Conservation (phyloP, 805 yeast genomes). For the Saturnispora diversa region DNA sequence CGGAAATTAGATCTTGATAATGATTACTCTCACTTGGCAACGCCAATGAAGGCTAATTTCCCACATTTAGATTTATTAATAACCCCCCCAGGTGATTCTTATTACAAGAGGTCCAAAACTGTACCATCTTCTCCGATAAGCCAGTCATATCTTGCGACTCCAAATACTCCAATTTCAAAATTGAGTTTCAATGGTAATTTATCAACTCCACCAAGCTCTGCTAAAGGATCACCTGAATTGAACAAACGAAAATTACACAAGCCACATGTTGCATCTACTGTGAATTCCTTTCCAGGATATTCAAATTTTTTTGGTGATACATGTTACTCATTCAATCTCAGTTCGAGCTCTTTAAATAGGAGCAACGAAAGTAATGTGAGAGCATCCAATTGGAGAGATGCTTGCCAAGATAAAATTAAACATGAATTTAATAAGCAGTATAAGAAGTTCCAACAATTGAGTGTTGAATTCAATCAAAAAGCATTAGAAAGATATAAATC, state of each 20-base stretch:
- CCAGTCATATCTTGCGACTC: constrained; percentile 12
- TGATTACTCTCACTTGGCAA: neutral
- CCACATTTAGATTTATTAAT: constrained; percentile 3
- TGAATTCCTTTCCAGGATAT: constrained; percentile 16
- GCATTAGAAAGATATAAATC: neutral
- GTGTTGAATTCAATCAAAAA: constrained; percentile 19
- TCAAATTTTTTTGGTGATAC: constrained; percentile 29
- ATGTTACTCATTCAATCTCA: constrained; percentile 28
- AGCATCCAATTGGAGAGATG: constrained; percentile 37
- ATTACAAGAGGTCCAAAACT: constrained; percentile 22
- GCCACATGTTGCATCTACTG: constrained; percentile 14
- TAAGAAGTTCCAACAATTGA: constrained; percentile 32
- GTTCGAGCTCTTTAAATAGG: constrained; percentile 19
- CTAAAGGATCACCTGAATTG: constrained; percentile 17
- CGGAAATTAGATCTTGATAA: constrained; percentile 9
- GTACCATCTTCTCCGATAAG: constrained; percentile 28
- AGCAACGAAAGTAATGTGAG: constrained; percentile 27
- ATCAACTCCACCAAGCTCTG: constrained; percentile 8
- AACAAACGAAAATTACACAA: constrained; percentile 16
- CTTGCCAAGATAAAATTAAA: constrained; percentile 34
- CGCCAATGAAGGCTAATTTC: constrained; percentile 8
- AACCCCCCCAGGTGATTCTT: constrained; percentile 13
- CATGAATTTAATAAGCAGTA: constrained; percentile 34
- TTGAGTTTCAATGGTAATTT: neutral
- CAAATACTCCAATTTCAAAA: constrained; percentile 20